Evolutionary conservation across 495 filamentous ascomycete genomes (phyloP), one percentile per base, ranked within the genome.

Genomic region (Podospora conica): DNA sequence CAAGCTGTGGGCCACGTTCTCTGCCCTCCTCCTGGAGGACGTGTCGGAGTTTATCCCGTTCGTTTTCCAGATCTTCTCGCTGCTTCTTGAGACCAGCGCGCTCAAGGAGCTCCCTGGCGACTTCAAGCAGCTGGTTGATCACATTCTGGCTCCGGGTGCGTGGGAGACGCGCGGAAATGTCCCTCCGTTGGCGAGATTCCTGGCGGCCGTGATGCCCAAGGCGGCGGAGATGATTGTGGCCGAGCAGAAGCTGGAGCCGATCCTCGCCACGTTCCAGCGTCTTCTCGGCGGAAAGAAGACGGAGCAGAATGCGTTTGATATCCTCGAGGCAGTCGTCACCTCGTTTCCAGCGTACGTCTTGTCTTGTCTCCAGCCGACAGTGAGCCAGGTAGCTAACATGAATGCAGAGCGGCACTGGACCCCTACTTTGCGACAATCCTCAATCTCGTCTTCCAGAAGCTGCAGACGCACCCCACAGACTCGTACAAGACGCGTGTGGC

Each of bases 11-110:
- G 75, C 82, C 22, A 90, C 92, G 0, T 94, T 98, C 71, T 85
- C 87, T 12, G 77, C 73, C 33, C 87, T 97, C 56, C 83, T 99
- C 21, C 83, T 84, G 53, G 87, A 89, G 65, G 91, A 94, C 71
- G 88, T 97, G 57, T 85, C 90, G 73, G 96, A 99, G 78, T 99
- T 98, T 75, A 88, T 90, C 68, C 96, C 95, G 11, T 99, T 97
- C 70, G 87, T 98, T 54, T 97, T 99, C 81, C 96, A 98, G 77
- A 85, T 99, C 27, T 91, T 97, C 64, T 89, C 92, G 4, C 89
- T 92, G 21, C 85, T 98, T 33, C 85, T 98, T 3, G 93, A 96
- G 78, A 83, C 88, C 27, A 91, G 93, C 68, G 87, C 91, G 3
- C 82, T 90, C 7, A 88, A 82, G 8, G 81, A 87, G 15, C 80